Base-by-base conservation (phyloP, 345 rosid genomes). In the Kandelia obovata region DNA sequence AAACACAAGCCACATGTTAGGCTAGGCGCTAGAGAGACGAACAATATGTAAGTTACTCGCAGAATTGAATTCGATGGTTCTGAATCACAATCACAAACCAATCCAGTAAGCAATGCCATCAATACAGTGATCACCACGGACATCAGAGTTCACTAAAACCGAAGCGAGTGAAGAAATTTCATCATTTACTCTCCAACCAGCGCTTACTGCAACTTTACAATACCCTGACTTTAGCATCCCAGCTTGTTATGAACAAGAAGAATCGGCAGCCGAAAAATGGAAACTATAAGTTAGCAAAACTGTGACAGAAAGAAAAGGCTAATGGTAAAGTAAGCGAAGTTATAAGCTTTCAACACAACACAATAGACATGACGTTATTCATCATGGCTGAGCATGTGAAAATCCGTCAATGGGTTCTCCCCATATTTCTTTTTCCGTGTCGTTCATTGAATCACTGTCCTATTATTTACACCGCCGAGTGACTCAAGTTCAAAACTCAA, bases 381-480 rank as follows among this genome's bases (percentile, higher is more conserved):
- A 66, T 58, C 63, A 2, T 51, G 43, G 67, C 71, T 20, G 66
- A 58, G 71, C 70, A 66, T 34, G 47, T 15, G 34, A 53, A 68
- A 66, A 60, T 71, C 58, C 39, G 25, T 49, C 34, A 37, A 73
- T 75, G 72, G 73, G 77, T 69, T 74, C 73, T 61, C 78, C 64
- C 52, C 61, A 5, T 70, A 31, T 65, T 78, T 64, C 68, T 57
- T 68, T 70, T 69, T 68, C 64, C 71, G 64, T 68, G 53, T 72
- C 55, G 25, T 73, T 72, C 73, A 73, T 73, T 64, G 75, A 46
- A 67, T 73, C 69, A 61, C 65, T 75, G 66, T 79, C 77, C 85
- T 77, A 79, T 81, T 84, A 84, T 84, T 84, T 84, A 81, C 87
- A 84, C 62, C 30, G 65, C 60, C 28, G 8, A 10, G 39, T 61